Conservation (phyloP, 192 early-diverging fungal species). For the Haplosporangium gracile region DNA sequence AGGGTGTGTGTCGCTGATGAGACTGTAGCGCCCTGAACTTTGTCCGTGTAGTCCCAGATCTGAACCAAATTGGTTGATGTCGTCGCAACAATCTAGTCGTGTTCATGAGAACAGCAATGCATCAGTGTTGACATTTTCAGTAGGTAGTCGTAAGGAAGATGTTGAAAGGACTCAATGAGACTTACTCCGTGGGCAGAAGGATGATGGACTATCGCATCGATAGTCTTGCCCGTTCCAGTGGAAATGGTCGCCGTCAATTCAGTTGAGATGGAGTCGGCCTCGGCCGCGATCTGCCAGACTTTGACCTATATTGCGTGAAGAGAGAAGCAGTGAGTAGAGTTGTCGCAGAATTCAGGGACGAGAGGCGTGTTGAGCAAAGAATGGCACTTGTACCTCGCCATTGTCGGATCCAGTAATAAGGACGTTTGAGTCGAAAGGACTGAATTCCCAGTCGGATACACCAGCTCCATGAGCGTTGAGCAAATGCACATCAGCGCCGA, state of each 20-base stretch:
- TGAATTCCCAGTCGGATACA: slow-evolving; percentile 64
- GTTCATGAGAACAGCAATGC: not conserved
- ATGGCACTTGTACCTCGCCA: slow-evolving; percentile 42
- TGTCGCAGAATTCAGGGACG: not conserved
- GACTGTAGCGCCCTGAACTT: slow-evolving; percentile 40
- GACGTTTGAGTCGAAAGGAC: slow-evolving; percentile 55
- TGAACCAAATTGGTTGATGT: slow-evolving; percentile 59
- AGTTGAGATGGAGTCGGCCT: not conserved
- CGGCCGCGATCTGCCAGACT: slow-evolving; percentile 58
- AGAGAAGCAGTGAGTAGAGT: not conserved
- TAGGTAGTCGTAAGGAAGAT: no score
- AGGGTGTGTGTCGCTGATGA: slow-evolving; percentile 25
- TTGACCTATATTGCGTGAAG: slow-evolving; percentile 47
- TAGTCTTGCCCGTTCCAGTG: slow-evolving; percentile 46
- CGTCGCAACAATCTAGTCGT: slow-evolving; percentile 58
- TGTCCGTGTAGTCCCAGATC: slow-evolving; percentile 63
- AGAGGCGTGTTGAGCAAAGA: not conserved
- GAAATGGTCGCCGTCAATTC: slow-evolving; percentile 43
- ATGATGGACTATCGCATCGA: slow-evolving; percentile 62
- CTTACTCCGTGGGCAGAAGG: slow-evolving; percentile 62
- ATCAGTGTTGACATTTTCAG: not conserved
- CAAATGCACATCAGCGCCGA: slow-evolving; percentile 27
- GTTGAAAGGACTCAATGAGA: not conserved
- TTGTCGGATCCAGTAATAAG: slow-evolving; percentile 63
- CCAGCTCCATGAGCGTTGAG: slow-evolving; percentile 59